phyloP scores from a whole-genome alignment of 345 rosid species.

The Bruguiera gymnorhiza region DNA sequence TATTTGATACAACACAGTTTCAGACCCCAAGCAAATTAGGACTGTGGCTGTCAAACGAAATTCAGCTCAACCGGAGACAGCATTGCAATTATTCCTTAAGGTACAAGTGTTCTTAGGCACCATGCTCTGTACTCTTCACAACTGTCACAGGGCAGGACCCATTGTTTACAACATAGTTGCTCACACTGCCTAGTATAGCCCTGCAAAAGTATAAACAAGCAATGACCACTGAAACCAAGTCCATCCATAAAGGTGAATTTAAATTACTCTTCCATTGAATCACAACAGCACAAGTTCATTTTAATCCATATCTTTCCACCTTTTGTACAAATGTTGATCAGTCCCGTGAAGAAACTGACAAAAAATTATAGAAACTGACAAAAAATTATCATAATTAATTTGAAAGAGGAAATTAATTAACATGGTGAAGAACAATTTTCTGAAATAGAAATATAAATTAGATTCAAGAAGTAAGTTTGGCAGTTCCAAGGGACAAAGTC shows the following conservation, averaged over 20 bases:
- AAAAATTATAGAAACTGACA: not conserved
- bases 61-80: constrained; percentile 8
- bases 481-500: not conserved
- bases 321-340: too few species aligned
- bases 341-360: not conserved
- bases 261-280: not conserved
- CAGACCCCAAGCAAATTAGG: not conserved
- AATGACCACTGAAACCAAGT: not conserved
- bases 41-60: not conserved
- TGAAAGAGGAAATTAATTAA: too few species aligned
- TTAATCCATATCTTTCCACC: too few species aligned
- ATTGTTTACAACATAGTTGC: constrained; percentile 72
- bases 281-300: too few species aligned
- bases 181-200: constrained; percentile 77
- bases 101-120: not conserved
- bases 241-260: not conserved
- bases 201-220: constrained; percentile 25
- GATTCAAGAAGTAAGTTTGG: too few species aligned
- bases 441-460: too few species aligned
- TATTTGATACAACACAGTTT: too few species aligned
- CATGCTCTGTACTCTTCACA: constrained; percentile 45
- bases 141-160: constrained; percentile 76
- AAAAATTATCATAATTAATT: too few species aligned
- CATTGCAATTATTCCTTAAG: constrained; percentile 13
- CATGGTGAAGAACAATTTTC: too few species aligned